Base-by-base conservation (phyloP, 2,329 filamentous ascomycete species). In the Acrodontium crateriforme region DNA sequence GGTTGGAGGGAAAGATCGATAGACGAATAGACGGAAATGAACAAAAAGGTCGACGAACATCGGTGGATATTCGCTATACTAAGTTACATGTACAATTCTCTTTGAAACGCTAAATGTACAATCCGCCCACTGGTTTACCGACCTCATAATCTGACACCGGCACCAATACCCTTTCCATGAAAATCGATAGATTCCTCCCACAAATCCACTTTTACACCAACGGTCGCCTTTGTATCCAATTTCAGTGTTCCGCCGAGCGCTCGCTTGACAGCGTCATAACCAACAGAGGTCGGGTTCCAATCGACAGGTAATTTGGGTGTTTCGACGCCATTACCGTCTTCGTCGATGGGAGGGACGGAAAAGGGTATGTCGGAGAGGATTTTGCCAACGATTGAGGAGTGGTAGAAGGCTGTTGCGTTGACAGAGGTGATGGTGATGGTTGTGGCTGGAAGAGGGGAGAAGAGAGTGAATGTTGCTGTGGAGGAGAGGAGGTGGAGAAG, bases 401-500 rank as follows among this genome's bases (percentile, higher is more conserved):
- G 70, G 38, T 92, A 83, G 36, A 74, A 78, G 0, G 89, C 84
- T 2, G 78, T 83, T 5, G 87, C 87, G 46, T 92, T 78, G 44
- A 95, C 69, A 27, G 64, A 67, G 19, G 82, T 81, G 37, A 98
- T 69, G 42, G 74, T 79, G 11, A 95, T 56, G 1, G 74, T 82
- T 28, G 78, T 78, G 32, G 73, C 61, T 21, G 63, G 57, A 6
- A 95, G 62, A 0, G 89, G 89, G 1, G 85, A 94, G 20, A 75
- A 66, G 13, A 95, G 65, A 0, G 71, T 74, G 53, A 98, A 94
- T 1, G 77, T 73, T 3, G 87, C 87, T 0, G 83, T 84, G 1
- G 83, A 92, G 10, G 81, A 79, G 37, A 89, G 67, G 28, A 95
- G 56, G 56, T 95, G 84, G 55, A 98, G 63, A 42, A 76, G 87